These are phyloP conservation scores for Trichoderma citrinoviride DNA, from an alignment of 2,329 filamentous ascomycete species.

Conservation along the genomic window DNA sequence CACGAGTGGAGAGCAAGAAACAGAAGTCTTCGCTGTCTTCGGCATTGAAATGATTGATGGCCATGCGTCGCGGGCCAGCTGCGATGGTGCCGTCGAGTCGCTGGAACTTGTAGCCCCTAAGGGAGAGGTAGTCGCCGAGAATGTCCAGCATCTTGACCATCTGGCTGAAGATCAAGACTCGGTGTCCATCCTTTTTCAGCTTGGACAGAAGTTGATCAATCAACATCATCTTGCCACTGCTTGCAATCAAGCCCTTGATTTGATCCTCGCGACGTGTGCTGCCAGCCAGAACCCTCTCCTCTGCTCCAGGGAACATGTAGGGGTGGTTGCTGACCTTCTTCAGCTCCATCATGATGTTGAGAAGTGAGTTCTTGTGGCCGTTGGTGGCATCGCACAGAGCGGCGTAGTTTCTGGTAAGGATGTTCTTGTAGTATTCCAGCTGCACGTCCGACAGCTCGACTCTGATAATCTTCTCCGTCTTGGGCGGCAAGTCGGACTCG, in stretches of 20 bases:
- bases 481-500: conserved; percentile 91
- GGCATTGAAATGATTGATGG: conserved; percentile 99
- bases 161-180: conserved; percentile 96
- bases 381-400: conserved; percentile 86
- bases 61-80: conserved; percentile 80
- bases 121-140: conserved; percentile 86
- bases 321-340: conserved; percentile 99
- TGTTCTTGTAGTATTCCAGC: conserved; percentile 98
- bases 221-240: conserved; percentile 99
- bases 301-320: conserved; percentile 94
- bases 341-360: conserved; percentile 99
- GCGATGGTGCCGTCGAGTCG: conserved; percentile 93
- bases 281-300: conserved; percentile 81
- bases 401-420: conserved; percentile 92
- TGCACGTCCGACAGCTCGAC: conserved; percentile 96
- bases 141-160: conserved; percentile 99
- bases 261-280: conserved; percentile 83
- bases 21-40: conserved; percentile 94
- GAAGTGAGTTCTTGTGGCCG: conserved; percentile 88
- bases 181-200: conserved; percentile 87
- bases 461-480: conserved; percentile 98
- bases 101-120: conserved; percentile 93
- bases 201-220: conserved; percentile 94
- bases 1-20: conserved; percentile 90
- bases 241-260: conserved; percentile 88